Evolutionary conservation across 192 early-diverging fungal genomes (phyloP).

Genomic region (Mortierella antarctica): DNA sequence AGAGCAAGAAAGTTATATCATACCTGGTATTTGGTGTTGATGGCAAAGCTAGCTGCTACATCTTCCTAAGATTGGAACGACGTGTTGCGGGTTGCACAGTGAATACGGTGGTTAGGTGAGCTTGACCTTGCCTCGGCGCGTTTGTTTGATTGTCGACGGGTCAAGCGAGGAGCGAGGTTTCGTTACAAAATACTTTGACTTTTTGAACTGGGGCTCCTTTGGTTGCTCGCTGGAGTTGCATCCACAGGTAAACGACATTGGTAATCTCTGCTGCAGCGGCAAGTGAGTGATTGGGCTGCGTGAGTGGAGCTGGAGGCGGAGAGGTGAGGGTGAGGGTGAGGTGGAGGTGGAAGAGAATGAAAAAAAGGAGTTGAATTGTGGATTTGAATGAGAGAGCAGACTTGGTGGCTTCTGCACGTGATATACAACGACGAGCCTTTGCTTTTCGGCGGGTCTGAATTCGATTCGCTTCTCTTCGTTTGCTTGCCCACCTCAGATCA

Average conservation of each 20-base stretch:
- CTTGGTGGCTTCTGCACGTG: too few relatives aligned
- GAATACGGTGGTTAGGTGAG: not conserved
- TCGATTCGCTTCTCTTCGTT: too few relatives aligned
- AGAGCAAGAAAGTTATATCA: not conserved
- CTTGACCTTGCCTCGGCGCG: not conserved
- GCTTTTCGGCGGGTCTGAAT: too few relatives aligned
- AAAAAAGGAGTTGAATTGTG: too few relatives aligned
- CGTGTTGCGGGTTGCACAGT: not conserved
- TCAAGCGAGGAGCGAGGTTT: not conserved
- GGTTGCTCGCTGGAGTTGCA: constrained; percentile 43
- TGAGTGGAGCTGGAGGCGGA: too few relatives aligned
- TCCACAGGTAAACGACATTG: constrained; percentile 48
- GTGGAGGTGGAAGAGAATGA: too few relatives aligned
- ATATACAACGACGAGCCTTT: too few relatives aligned
- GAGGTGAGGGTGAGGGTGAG: too few relatives aligned
- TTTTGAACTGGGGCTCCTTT: constrained; percentile 50
- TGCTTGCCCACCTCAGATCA: too few relatives aligned
- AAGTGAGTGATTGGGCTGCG: too few relatives aligned
- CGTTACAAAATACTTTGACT: constrained; percentile 52
- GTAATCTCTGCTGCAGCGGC: too few relatives aligned
- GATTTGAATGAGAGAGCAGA: too few relatives aligned
- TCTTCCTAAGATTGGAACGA: constrained; percentile 23
- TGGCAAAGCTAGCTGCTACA: constrained; percentile 45
- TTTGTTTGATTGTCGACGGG: not conserved
- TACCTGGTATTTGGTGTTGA: constrained; percentile 50